Evolutionary conservation across 1,284 basidiomycete genomes (phyloP), one percentile per base, ranked within the genome.

Genomic region (Naganishia sp.): DNA sequence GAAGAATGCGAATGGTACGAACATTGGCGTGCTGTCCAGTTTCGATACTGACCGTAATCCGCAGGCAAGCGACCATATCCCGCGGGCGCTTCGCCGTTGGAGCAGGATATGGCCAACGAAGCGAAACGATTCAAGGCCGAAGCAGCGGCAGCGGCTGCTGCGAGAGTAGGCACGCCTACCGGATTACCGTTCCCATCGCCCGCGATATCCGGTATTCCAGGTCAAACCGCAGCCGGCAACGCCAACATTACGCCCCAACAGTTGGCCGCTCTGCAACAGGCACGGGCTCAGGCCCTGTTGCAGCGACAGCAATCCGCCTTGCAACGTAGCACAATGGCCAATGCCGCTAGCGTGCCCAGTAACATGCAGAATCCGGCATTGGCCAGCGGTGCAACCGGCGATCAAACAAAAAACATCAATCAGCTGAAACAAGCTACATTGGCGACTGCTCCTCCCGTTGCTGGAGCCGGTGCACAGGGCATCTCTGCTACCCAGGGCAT

Each of bases 71-170:
- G 66, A 63, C 58, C 60, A 13, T 63, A 55, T 28, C 42, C 58
- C 9, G 66, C 54, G 11, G 32, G 60, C 7, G 61, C 60, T 17
- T 67, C 66, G 0, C 66, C 66, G 9, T 35, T 67, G 25, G 66
- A 67, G 23, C 66, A 67, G 28, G 66, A 67, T 41, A 54, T 67
- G 42, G 66, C 66, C 2, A 67, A 56, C 28, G 66, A 67, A 43
- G 66, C 66, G 15, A 67, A 67, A 31, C 60, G 66, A 31, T 67
- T 67, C 66, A 67, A 67, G 54, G 60, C 58, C 25, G 66, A 67
- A 39, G 66, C 60, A 13, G 66, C 43, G 10, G 66, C 66, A 0
- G 61, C 58, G 0, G 61, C 52, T 2, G 51, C 60, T 6, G 66
- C 60, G n/a, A 53, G 51, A 23, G 42, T 47, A 25, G 23, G 45